Evolutionary conservation across 441 rosid species (phyloP).

Genomic region (Cnidoscolus chayamansa): DNA sequence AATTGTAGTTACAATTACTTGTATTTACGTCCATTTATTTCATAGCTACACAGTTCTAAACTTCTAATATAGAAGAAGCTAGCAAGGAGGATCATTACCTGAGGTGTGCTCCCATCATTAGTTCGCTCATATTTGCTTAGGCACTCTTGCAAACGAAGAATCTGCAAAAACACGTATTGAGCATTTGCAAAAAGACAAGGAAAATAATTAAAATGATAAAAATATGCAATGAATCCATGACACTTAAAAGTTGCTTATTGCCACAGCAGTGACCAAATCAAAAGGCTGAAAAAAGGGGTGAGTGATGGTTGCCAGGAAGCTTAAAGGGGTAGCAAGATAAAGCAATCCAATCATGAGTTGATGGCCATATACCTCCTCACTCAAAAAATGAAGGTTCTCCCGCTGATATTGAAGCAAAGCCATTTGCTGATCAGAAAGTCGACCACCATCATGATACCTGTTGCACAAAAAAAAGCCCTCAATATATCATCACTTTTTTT

Average conservation of each 20-base stretch:
- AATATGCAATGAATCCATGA: conserved; percentile 4
- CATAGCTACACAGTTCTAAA: background rate
- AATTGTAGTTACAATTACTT: background rate
- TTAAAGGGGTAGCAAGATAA: conserved; percentile 3
- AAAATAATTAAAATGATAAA: conserved; percentile 8
- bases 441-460: conserved; percentile 94
- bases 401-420: conserved; percentile 96
- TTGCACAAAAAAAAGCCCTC: conserved; percentile 25
- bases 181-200: conserved; percentile 4
- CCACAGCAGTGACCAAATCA: conserved; percentile 18
- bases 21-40: background rate
- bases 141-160: conserved; percentile 86
- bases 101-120: conserved; percentile 77
- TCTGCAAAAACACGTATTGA: conserved; percentile 38
- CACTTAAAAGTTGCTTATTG: conserved; percentile 7
- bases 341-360: conserved; percentile 6
- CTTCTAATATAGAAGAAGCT: conserved; percentile 11
- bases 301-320: background rate
- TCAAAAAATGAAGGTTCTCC: conserved; percentile 89
- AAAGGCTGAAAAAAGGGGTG: background rate
- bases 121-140: conserved; percentile 89
- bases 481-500: conserved; percentile 9
- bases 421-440: conserved; percentile 98
- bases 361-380: conserved; percentile 67
- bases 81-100: conserved; percentile 47